Base-by-base conservation (phyloP, 2,329 filamentous ascomycete genomes). In the Alternaria novae-zelandiae region DNA sequence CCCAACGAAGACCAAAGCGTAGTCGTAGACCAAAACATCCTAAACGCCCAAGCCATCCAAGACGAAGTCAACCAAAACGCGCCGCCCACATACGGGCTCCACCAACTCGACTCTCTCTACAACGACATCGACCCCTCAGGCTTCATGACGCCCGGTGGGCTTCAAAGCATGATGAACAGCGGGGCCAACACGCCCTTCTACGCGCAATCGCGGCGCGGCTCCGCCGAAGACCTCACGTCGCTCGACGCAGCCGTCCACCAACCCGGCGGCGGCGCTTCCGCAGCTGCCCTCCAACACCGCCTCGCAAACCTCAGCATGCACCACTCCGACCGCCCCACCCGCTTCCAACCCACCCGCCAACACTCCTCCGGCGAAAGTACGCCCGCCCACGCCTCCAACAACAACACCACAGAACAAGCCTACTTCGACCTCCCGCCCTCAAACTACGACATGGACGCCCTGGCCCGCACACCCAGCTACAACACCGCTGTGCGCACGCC, bases 1-100 rank as follows among this genome's bases (percentile, higher is more conserved):
- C 88, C 97, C 41, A 93, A 96, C 73, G 93, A 97, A 56, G 88
- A 95, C 64, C 96, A 97, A 71, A 90, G 92, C 72, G 86, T 98
- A 3, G 63, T 74, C 3, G 74, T 80, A 63, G 80, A 84, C 70
- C 77, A 83, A 63, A 67, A 68, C 57, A 57, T 79, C 20, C 79
- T 79, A 28, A 70, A 66, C 9, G 70, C 74, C 23, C 82, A 74
- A 59, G 77, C 82, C 10, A 83, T 86, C 47, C 83, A 85, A 44
- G 86, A 88, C 44, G 83, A 88, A 60, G 85, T 87, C 20, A 86
- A 87, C 25, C 78, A 87, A 26, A 87, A 91, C 62, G 94, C 95
- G 11, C 96, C 96, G n/a, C 96, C 96, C 0, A 89, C 94, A 43
- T 99, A 99, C 73, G 94, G 93, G 63, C 89, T 95, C 73, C 96